A percentile compares a stretch with the other conserved stretches of the same genome.
These are phyloP conservation scores for Mortierella sp. DNA, from an alignment of 371 early-diverging fungal species.

Conservation along the genomic window DNA sequence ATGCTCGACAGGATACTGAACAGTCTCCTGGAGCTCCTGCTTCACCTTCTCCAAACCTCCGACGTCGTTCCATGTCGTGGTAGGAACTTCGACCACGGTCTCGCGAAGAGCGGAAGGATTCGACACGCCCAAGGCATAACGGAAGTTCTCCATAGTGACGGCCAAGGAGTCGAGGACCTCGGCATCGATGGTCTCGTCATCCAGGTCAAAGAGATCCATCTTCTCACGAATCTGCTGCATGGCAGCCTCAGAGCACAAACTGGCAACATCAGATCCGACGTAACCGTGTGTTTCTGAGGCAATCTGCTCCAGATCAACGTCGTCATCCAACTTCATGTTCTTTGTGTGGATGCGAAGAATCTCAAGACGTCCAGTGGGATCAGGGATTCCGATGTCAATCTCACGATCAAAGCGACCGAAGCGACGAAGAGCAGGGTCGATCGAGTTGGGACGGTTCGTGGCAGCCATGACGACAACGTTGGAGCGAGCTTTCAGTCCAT, in stretches of 20 bases:
- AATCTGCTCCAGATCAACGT: constrained; percentile 98
- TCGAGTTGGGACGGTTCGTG: constrained; percentile 99
- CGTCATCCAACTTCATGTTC: constrained; percentile 98
- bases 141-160: constrained; percentile 99
- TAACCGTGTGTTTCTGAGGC: constrained; percentile 99
- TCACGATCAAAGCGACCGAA: constrained; percentile 99
- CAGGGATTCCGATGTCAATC: constrained; percentile 99
- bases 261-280: constrained; percentile 99
- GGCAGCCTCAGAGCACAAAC: constrained; percentile 99
- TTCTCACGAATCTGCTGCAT: constrained; percentile 99
- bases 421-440: constrained; percentile 99
- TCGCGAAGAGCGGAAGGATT: constrained; percentile 99
- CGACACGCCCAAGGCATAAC: constrained; percentile 95
- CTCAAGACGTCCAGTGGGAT: constrained; percentile 98
- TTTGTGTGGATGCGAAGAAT: constrained; percentile 99
- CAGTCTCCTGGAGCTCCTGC: constrained; percentile 99
- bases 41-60: constrained; percentile 99
- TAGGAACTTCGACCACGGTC: constrained; percentile 99
- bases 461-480: constrained; percentile 99
- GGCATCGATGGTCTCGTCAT: constrained; percentile 99
- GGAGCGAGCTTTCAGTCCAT: constrained; percentile 98
- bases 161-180: constrained; percentile 97
- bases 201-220: constrained; percentile 98
- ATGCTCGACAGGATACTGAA: constrained; percentile 99
- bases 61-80: constrained; percentile 98